A percentile compares a stretch with the other conserved stretches of the same genome.
Evolutionary conservation across 257 asterid species (phyloP).

Genomic region (Rehmannia glutinosa): DNA sequence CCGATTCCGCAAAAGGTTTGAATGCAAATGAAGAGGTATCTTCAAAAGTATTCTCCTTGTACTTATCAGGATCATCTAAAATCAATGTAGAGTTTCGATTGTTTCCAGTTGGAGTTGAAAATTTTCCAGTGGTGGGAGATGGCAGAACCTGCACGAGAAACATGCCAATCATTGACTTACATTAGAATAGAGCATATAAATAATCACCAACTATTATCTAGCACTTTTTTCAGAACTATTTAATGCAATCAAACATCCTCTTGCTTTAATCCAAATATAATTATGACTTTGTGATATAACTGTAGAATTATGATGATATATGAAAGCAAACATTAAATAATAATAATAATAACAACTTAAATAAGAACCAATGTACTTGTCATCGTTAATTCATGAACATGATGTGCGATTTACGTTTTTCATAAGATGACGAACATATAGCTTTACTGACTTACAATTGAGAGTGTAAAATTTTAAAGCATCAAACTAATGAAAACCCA

Average conservation of each 20-base stretch:
- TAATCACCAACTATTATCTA: not conserved
- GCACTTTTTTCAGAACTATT: not conserved
- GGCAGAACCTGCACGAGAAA: slow-evolving; percentile 27
- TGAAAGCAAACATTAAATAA: not conserved
- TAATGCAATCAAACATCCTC: not conserved
- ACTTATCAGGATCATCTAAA: slow-evolving; percentile 32
- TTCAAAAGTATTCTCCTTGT: slow-evolving; percentile 40
- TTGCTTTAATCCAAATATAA: not conserved
- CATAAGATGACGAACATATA: too few species aligned
- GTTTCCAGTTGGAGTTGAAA: slow-evolving; percentile 30
- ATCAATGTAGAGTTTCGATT: slow-evolving; percentile 25
- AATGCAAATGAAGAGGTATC: slow-evolving; percentile 51
- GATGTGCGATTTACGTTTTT: too few species aligned
- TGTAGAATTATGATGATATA: too few species aligned
- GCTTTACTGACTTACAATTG: too few species aligned
- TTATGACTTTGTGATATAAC: not conserved
- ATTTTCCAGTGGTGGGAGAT: slow-evolving; percentile 81
- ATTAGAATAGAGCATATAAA: not conserved
- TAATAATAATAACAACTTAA: not conserved
- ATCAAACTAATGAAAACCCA: too few species aligned
- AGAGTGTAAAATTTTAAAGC: too few species aligned
- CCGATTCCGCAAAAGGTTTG: slow-evolving; percentile 45
- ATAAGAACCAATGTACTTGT: too few species aligned
- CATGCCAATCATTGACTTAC: slow-evolving; percentile 1
- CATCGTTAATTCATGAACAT: too few species aligned